Evolutionary conservation across 1,284 basidiomycete species (phyloP), one percentile per base, ranked within the genome.

Genomic region (Malassezia brasiliensis): DNA sequence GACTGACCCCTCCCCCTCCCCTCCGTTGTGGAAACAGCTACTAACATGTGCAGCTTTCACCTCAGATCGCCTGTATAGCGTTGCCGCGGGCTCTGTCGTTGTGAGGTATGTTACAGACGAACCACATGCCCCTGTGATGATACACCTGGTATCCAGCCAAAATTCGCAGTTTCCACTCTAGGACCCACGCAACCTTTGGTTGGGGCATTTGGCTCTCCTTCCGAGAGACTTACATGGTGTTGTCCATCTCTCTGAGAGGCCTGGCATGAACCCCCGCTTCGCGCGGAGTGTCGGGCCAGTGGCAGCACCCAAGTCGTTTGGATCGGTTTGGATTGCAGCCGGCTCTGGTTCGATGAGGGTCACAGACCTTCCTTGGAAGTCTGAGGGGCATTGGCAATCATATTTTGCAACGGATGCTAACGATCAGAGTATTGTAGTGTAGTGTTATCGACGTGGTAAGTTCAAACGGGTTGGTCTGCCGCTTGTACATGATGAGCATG

Each of bases 131-230:
- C 67, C 67, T 56, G 65, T 48, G 71, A 74, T 74, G 71, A 74
- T 63, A 72, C 55, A 35, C 63, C 58, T 74, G 71, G 71, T 74
- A 72, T 74, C 71, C 71, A 74, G 63, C 69, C 69, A 72, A 65
- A 71, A 69, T 74, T 74, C 71, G 71, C 71, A 74, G 71, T 74
- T 74, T 74, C 71, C 69, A 72, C 71, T 74, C 71, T 72, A 74
- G 62, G 60, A 58, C 66, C 69, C 67, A 54, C 37, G 66, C 66
- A 68, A 59, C 64, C 61, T 53, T 37, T 56, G 59, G 64, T 56
- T 68, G 69, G 67, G 52, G 65, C 62, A 61, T 52, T 51, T 65
- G 69, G 69, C 69, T 72, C 71, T 68, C 66, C 61, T 60, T 55
- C 32, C 62, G 65, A 74, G 68, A 72, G 67, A 68, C 61, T 65